Evolutionary conservation across 225 moss, liverwort and hornwort species (phyloP), one percentile per base, ranked within the genome.

Genomic region (Physcomitrium patens): DNA sequence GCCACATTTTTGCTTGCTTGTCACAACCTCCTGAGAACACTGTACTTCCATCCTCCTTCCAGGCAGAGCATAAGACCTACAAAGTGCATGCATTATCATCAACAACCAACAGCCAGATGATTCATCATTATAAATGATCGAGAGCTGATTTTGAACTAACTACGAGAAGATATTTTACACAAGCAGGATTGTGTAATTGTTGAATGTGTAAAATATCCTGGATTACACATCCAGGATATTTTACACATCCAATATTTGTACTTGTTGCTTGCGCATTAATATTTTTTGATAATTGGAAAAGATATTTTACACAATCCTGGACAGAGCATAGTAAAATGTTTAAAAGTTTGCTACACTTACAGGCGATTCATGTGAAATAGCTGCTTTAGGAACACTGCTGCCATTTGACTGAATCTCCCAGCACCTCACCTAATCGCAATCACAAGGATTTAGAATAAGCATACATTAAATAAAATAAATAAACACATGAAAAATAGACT

Each of bases 1-100:
- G 99, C 99, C 99, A 99, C 99, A 99, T 93, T 80, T 99, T 99
- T 19, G 91, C 99, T 84, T 95, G 95, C 87, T 99, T 99, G 79
- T 99, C 99, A 88, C 99, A 99, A 65, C 99, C 99, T 61, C 78
- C 99, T 54, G 99, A 99, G 74, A 91, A 99, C 14, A 99, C 95
- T 42, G 89, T 89, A 65, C 87, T 89, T 18, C 99, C 99, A 78
- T 99, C 99, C 63, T 99, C 99, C 84, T 99, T 99, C 99, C 99
- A 99, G 28, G 90, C 85, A 75, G 95, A 90, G 77, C 99, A 99
- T 46, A 99, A 85, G 43, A 95, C 99, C 99, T 99, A 78, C 77
- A 81, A 67, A 80, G 58, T 9, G 48, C 70, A 71, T 48, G 56
- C 69, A 1, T 56, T 37, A 37, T 37, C 50, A 61, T 31, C 10